Base-by-base conservation (phyloP, 1,139 yeast species). In the Geotrichum histeridarum region DNA sequence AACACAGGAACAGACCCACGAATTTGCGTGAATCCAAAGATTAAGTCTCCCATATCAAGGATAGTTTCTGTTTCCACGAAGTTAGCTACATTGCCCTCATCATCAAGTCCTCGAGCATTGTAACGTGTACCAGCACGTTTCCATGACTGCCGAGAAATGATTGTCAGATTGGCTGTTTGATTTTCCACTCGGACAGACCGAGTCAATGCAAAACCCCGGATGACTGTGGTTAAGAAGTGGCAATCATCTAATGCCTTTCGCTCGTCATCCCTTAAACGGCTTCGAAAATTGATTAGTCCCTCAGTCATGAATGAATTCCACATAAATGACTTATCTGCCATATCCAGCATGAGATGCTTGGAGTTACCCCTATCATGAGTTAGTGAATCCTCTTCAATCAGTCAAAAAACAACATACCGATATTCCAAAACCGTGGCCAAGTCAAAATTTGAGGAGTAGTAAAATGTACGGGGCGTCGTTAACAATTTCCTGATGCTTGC, bases 1-100 rank as follows among this genome's bases (percentile, higher is more conserved):
- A 94, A 94, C 1, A 94, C 78, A 0, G 99, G 99, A 2, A 93
- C 93, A 14, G 96, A 86, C 2, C 99, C 99, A 68, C 99, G 77
- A 14, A 93, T 80, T 69, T 91, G 96, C 1, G 86, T 81, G 67
- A 84, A 91, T 1, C 97, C 82, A 67, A 82, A 89, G 53, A 79
- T 75, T 37, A 84, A 76, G 11, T 75, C 72, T 1, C 80, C 78
- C 54, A 77, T 74, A 67, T 79, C 81, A 62, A 83, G 69, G 37
- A 93, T 84, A 48, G 89, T 79, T 68, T 94, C 99, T 0, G 98
- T 88, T 66, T 93, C 99, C 36, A 93, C 98, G 69, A 88, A 93
- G 70, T 93, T 94, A 35, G 99, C 97, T 14, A 93, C 98, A 67
- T 87, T 81, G 5, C 96, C 96, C 57, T 87, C 90, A 67, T 93